Conservation (phyloP, 805 yeast genomes). For the Cyberlindnera amylophila region DNA sequence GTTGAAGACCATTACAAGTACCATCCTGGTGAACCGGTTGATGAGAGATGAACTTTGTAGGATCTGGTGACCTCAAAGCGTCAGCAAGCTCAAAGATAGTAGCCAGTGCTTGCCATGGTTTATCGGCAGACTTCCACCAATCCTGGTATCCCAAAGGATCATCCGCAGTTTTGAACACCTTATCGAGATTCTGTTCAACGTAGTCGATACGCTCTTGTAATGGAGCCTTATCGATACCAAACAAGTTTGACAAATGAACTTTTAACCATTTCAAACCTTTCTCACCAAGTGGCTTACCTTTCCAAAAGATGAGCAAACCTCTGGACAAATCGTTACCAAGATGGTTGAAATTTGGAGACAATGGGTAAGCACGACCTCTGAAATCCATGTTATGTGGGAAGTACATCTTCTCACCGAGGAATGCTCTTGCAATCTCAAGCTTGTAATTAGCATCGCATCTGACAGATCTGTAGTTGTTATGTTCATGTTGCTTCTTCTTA, state of each 20-base stretch:
- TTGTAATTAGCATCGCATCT: conserved; percentile 94
- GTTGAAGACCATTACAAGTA: conserved; percentile 82
- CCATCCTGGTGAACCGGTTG: conserved; percentile 87
- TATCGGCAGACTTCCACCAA: conserved; percentile 74
- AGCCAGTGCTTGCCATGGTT: conserved; percentile 80
- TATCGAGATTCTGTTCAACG: conserved; percentile 52
- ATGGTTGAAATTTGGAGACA: conserved; percentile 78
- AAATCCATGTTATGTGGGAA: conserved; percentile 82
- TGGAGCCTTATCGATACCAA: conserved; percentile 72
- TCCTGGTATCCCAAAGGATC: conserved; percentile 55
- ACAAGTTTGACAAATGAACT: conserved; percentile 68
- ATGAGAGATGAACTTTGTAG: conserved; percentile 60
- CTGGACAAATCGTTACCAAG: conserved; percentile 77
- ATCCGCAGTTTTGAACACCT: conserved; percentile 53
- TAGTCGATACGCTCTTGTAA: conserved; percentile 58
- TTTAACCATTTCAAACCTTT: conserved; percentile 70
- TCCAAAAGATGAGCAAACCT: conserved; percentile 70
- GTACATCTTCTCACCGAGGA: conserved; percentile 70
- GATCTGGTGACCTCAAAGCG: conserved; percentile 60
- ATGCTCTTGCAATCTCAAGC: conserved; percentile 92
- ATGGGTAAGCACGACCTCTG: conserved; percentile 81
- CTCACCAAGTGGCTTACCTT: conserved; percentile 64
- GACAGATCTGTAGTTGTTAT: conserved; percentile 70
- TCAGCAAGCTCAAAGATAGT: conserved; percentile 63
- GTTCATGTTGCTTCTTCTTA: conserved; percentile 53